Evolutionary conservation across 345 rosid genomes (phyloP), one percentile per base, ranked within the genome.

Genomic region (Gynandropsis gynandra): DNA sequence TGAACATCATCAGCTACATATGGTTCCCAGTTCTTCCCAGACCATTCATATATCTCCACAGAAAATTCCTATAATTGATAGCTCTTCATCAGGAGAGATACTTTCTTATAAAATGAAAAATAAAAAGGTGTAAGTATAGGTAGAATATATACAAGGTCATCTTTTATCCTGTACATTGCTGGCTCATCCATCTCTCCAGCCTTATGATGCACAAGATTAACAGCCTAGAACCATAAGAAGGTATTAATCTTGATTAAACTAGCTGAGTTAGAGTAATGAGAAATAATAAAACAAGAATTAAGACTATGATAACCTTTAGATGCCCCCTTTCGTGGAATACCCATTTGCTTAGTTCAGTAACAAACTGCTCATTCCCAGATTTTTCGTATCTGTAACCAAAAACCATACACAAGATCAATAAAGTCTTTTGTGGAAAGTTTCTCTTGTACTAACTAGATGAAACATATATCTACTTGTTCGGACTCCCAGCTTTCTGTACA

Each of bases 281-380:
- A 10, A n/a, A n/a, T n/a, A n/a, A n/a, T n/a, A 54, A 42, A 61
- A 48, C 35, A 27, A 53, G 29, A 10, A 16, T 29, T 33, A 16
- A 21, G 52, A 21, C 48, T 40, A 34, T 24, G 41, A 10, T 46
- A 56, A 62, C 87, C 92, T 78, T 76, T 33, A 83, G 58, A 66
- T 78, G 85, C 42, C 87, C 82, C 59, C 87, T 76, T 74, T 80
- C 92, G 62, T 80, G 85, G 69, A 78, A 78, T 56, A 78, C 70
- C 92, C 92, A 80, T 69, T 80, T 78, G 71, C 85, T 72, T 60
- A 83, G 66, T 67, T 78, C 93, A 56, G 81, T 76, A 63, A 65
- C 81, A 63, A 83, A 83, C 66, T 74, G 87, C 38, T 78, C 76
- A 31, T 83, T 78, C 32, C 83, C 85, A 37, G 81, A 83, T 63